These are phyloP conservation scores for Mortierella sp. DNA, from an alignment of 371 early-diverging fungal species.

Conservation along the genomic window DNA sequence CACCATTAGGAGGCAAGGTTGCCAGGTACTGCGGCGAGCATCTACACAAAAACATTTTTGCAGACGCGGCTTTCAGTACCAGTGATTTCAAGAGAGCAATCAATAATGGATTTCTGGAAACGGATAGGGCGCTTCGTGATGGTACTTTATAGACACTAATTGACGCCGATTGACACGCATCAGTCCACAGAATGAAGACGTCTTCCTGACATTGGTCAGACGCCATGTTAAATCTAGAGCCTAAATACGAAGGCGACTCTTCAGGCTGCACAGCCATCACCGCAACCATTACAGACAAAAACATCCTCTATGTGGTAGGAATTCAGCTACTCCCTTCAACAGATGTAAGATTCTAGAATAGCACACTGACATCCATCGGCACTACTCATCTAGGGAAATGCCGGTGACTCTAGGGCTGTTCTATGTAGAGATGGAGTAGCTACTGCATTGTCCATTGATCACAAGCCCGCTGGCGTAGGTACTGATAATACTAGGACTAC, in stretches of 20 bases:
- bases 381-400: constrained; percentile 76
- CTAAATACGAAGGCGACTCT: constrained; percentile 75
- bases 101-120: constrained; percentile 80
- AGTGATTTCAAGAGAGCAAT: constrained; percentile 78
- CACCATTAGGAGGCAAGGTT: constrained; percentile 69
- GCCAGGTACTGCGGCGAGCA: constrained; percentile 87
- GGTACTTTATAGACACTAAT: constrained; percentile 59
- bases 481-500: not conserved
- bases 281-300: constrained; percentile 82
- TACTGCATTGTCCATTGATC: constrained; percentile 88
- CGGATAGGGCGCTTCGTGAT: constrained; percentile 81
- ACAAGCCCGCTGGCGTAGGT: constrained; percentile 88
- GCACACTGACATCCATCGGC: not conserved
- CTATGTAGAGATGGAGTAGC: constrained; percentile 81
- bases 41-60: constrained; percentile 76
- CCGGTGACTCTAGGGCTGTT: constrained; percentile 96
- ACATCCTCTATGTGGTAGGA: constrained; percentile 58
- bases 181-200: not conserved
- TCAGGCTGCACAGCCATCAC: constrained; percentile 97
- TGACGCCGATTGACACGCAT: not conserved
- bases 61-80: constrained; percentile 69
- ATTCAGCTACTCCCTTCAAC: not conserved
- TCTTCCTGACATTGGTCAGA: not conserved
- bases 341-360: not conserved
- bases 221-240: constrained; percentile 62